A percentile compares a stretch with the other conserved stretches of the same genome.
These are phyloP conservation scores for Epichloe coenophiala DNA, from an alignment of 2,329 filamentous ascomycete species.

Conservation along the genomic window DNA sequence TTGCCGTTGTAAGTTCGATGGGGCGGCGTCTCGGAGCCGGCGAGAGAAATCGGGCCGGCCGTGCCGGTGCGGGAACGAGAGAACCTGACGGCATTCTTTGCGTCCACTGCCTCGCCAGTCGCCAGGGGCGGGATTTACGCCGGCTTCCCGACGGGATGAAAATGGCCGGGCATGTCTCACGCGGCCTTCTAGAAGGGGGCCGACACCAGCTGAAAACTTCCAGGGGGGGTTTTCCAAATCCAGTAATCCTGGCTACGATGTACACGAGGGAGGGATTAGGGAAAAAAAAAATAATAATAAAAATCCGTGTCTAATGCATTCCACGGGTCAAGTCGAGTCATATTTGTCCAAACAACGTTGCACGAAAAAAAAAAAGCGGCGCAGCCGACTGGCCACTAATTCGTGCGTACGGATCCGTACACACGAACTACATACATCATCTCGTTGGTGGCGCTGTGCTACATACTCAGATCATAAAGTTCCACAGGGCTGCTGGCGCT, in stretches of 20 bases:
- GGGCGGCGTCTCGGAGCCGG: not conserved
- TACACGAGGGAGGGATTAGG: not conserved
- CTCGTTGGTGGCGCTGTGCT: too few species aligned
- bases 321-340: too few species aligned
- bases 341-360: too few species aligned
- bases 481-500: too few species aligned
- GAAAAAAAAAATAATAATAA: too few species aligned
- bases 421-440: too few species aligned
- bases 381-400: too few species aligned
- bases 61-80: not conserved
- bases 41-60: not conserved
- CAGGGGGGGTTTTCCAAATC: too few species aligned
- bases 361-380: too few species aligned
- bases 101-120: not conserved
- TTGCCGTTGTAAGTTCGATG: not conserved
- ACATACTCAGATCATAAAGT: too few species aligned
- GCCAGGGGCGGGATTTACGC: not conserved
- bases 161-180: conserved; percentile 4
- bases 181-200: conserved; percentile 6
- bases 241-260: not conserved
- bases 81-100: not conserved
- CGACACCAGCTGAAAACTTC: not conserved
- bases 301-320: too few species aligned
- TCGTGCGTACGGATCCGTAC: too few species aligned
- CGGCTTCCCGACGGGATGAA: not conserved